phyloP scores from a whole-genome alignment of 2,329 filamentous ascomycete genomes.

The Biscogniauxia mediterranea region DNA sequence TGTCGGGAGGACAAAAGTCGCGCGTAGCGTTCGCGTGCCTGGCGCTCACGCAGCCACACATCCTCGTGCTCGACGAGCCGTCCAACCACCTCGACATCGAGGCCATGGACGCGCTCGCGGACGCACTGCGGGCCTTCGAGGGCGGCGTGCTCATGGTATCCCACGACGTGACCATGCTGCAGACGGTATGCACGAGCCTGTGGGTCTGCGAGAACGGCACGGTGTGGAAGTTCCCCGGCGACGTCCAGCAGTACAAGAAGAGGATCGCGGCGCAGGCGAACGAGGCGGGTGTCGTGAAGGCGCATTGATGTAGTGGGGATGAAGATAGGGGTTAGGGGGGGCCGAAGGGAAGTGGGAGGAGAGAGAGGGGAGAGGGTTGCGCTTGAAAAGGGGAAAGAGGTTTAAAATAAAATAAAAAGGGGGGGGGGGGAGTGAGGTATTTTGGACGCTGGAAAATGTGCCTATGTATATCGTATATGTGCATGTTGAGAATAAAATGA shows the following conservation, averaged over 20 bases:
- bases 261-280: slow-evolving; percentile 87
- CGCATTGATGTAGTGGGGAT: slow-evolving; percentile 41
- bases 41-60: slow-evolving; percentile 90
- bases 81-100: slow-evolving; percentile 99
- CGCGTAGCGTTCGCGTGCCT: slow-evolving; percentile 98
- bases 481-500: too few species aligned
- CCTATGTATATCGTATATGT: too few species aligned
- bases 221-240: slow-evolving; percentile 93
- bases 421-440: too few species aligned
- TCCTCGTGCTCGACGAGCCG: slow-evolving; percentile 95
- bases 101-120: slow-evolving; percentile 92
- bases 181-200: slow-evolving; percentile 89
- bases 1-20: slow-evolving; percentile 97
- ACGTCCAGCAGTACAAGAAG: slow-evolving; percentile 97
- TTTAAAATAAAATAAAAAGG: too few species aligned
- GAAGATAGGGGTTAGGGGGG: neutral
- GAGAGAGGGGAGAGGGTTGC: too few species aligned
- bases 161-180: slow-evolving; percentile 98
- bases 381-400: too few species aligned
- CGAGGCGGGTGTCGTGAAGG: slow-evolving; percentile 78
- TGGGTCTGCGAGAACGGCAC: slow-evolving; percentile 96
- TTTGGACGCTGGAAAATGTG: too few species aligned
- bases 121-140: slow-evolving; percentile 81
- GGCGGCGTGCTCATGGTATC: slow-evolving; percentile 98
- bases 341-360: neutral